A percentile compares a stretch with the other conserved stretches of the same genome.
phyloP scores from a whole-genome alignment of 225 moss, liverwort and hornwort species.

The Polytrichum formosum region DNA sequence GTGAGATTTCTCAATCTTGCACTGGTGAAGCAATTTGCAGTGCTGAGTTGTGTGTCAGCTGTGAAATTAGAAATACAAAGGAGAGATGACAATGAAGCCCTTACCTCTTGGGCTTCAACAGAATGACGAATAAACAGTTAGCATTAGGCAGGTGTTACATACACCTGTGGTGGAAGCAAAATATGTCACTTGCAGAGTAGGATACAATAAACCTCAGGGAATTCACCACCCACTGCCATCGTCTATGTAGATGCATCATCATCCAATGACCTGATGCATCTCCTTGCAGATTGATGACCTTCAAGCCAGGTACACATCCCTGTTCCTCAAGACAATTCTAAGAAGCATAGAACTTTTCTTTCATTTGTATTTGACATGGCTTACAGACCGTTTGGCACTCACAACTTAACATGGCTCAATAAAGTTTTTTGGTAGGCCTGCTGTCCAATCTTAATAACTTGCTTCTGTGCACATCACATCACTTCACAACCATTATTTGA shows the following conservation, averaged over 20 bases:
- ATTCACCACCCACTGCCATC: background rate
- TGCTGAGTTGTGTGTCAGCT: constrained; percentile 1
- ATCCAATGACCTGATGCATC: background rate
- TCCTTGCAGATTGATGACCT: constrained; percentile 1
- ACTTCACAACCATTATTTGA: no score
- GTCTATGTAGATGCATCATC: background rate
- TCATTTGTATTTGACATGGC: no score
- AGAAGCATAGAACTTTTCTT: no score
- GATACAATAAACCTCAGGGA: background rate
- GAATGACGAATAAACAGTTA: background rate
- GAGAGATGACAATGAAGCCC: background rate
- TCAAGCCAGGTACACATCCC: constrained; percentile 4
- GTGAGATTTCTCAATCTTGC: background rate
- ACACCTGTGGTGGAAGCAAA: background rate
- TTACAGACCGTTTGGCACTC: no score
- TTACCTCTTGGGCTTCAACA: background rate
- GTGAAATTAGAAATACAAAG: constrained; percentile 3
- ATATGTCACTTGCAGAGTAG: background rate
- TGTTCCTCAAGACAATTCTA: background rate
- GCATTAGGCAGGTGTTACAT: background rate
- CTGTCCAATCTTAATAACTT: no score
- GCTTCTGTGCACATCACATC: no score
- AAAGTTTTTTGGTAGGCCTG: no score
- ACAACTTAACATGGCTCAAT: no score
- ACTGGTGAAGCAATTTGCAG: constrained; percentile 1